Base-by-base conservation (phyloP, 2,329 filamentous ascomycete genomes). In the Camillea tinctor region DNA sequence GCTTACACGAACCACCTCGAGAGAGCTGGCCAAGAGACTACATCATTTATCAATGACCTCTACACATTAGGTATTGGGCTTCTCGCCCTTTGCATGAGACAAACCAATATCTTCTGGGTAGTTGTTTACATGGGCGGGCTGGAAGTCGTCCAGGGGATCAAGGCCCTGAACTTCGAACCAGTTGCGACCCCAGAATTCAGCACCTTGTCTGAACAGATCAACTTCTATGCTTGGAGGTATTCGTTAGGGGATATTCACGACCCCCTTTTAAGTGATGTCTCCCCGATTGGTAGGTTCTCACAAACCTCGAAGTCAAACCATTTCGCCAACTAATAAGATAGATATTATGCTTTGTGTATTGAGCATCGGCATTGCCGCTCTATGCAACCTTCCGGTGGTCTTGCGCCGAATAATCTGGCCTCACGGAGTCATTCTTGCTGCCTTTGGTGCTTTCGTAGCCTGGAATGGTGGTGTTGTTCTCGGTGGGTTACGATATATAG, bases 101-200 rank as follows among this genome's bases (percentile, higher is more conserved):
- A 99, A 75, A 99, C 95, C 0, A 99, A 99, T 69, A 90, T 98
- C 58, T 97, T 99, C 73, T 99, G 95, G 95, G 88, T 93, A 0
- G 89, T 91, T 1, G 80, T 93, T 0, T 92, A 91, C 69, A 85
- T 92, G 68, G 89, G 89, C 20, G 88, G 83, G 5, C 62, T 86
- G 50, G 83, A 88, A 72, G 76, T 77, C 50, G 74, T 86, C 1
- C 80, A 83, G 66, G 80, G 76, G 19, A 75, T 85, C 60, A 84
- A 81, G 69, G 74, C 68, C 3, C 69, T 84, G 24, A 72, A 68
- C 17, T 76, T 76, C 0, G 60, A 69, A 20, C 64, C 68, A 0
- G 71, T 71, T 2, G 64, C 71, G 6, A 70, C 70, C 22, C 75
- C 76, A 0, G 55, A 30, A 2, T 73, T 75, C 57, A 64, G 64